phyloP scores from a whole-genome alignment of 2,329 filamentous ascomycete genomes.

The Aspergillus aculeatinus region DNA sequence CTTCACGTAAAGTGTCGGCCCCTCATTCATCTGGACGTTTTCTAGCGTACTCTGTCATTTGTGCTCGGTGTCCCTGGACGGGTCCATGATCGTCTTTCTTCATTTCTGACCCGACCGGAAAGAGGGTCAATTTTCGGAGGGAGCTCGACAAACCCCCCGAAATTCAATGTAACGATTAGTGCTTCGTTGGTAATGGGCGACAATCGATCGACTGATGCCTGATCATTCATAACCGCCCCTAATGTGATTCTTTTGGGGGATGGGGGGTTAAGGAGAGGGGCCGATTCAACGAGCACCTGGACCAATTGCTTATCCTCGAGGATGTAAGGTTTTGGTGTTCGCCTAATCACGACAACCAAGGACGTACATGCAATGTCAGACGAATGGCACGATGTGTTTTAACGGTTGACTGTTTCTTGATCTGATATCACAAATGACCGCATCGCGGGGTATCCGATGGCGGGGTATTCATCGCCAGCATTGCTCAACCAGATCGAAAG shows the following conservation, averaged over 20 bases:
- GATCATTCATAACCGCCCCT: neutral
- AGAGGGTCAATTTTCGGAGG: neutral
- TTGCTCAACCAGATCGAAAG: neutral
- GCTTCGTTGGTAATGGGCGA: neutral
- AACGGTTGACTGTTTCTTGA: neutral
- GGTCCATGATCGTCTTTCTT: neutral
- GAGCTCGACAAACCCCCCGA: too few species aligned
- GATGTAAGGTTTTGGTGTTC: neutral
- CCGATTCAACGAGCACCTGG: neutral
- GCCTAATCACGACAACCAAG: neutral
- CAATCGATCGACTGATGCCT: neutral
- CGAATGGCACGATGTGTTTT: neutral
- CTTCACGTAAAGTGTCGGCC: neutral
- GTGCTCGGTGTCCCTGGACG: neutral
- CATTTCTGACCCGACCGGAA: neutral
- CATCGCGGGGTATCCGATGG: slow-evolving; percentile 20
- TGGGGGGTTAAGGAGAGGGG: neutral
- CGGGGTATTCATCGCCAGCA: slow-evolving; percentile 14
- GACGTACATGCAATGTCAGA: neutral
- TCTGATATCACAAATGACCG: slow-evolving; percentile 12
- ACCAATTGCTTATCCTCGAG: neutral
- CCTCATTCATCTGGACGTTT: neutral
- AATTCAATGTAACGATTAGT: neutral
- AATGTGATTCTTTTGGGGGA: neutral
- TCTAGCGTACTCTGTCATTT: neutral